These are phyloP conservation scores for Solanum virginianum DNA, from an alignment of 257 asterid species.

Conservation along the genomic window DNA sequence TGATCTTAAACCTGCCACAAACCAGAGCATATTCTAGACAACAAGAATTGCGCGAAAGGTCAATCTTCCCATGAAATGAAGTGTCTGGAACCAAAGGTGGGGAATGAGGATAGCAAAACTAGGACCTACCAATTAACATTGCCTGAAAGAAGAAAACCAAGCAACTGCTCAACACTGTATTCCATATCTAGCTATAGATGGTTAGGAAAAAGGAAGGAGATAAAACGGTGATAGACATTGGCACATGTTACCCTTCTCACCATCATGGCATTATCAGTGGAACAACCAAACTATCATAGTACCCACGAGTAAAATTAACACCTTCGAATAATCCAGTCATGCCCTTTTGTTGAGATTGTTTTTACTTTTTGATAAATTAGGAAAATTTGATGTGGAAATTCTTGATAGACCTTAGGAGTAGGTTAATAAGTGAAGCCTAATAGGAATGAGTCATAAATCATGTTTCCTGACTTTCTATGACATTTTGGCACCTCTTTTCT, in stretches of 20 bases:
- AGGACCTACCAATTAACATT: not conserved
- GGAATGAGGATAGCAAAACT: not conserved
- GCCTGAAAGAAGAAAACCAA: not conserved
- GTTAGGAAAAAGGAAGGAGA: not conserved
- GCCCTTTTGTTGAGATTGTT: not conserved
- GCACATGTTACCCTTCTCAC: not conserved
- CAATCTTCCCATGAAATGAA: not conserved
- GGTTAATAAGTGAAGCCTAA: not conserved
- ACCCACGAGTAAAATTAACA: not conserved
- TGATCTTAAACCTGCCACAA: not conserved
- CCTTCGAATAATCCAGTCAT: not conserved
- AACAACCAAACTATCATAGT: not conserved
- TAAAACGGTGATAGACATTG: not conserved
- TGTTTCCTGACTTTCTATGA: not conserved
- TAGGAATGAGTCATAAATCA: not conserved
- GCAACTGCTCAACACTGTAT: not conserved
- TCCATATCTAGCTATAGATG: not conserved
- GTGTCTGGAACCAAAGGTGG: not conserved
- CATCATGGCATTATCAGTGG: not conserved
- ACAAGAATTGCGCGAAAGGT: not conserved
- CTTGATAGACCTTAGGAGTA: not conserved
- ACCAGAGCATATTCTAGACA: not conserved
- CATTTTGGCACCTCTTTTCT: not conserved
- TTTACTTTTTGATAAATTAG: not conserved
- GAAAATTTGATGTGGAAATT: not conserved